phyloP scores from a whole-genome alignment of 2,329 filamentous ascomycete genomes.

The Juglanconis oblonga region DNA sequence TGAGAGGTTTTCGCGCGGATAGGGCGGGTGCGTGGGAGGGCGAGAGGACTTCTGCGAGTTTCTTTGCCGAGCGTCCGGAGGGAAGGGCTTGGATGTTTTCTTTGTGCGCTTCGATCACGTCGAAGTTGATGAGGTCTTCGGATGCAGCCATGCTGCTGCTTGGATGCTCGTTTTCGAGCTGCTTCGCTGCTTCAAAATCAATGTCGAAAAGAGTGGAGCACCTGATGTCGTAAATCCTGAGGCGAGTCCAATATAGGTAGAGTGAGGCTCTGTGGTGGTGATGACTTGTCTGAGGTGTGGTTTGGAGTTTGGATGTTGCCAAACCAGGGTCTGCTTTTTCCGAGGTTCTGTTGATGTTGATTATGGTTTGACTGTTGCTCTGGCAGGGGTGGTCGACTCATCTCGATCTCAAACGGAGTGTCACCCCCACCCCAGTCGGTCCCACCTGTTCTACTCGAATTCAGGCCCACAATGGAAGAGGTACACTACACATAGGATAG shows the following conservation, averaged over 20 bases:
- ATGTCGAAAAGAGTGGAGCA: slow-evolving; percentile 8
- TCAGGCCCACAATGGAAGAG: no score
- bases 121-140: slow-evolving; percentile 68
- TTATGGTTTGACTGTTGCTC: background rate
- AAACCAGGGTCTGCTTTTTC: slow-evolving; percentile 8
- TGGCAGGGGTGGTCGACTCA: no score
- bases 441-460: no score
- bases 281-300: background rate
- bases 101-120: slow-evolving; percentile 93
- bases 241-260: background rate
- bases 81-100: slow-evolving; percentile 96
- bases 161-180: slow-evolving; percentile 16
- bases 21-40: slow-evolving; percentile 37
- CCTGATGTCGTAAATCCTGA: slow-evolving; percentile 9
- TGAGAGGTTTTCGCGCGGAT: slow-evolving; percentile 44
- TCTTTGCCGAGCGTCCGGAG: slow-evolving; percentile 81
- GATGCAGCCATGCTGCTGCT: slow-evolving; percentile 42
- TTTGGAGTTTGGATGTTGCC: slow-evolving; percentile 7
- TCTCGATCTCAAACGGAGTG: no score
- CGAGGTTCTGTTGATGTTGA: slow-evolving; percentile 20
- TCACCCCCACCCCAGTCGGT: no score
- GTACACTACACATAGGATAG: no score
- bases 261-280: background rate
- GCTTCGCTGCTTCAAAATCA: slow-evolving; percentile 11
- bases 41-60: slow-evolving; percentile 80